phyloP scores from a whole-genome alignment of 2,329 filamentous ascomycete species.

The Colletotrichum nymphaeae region DNA sequence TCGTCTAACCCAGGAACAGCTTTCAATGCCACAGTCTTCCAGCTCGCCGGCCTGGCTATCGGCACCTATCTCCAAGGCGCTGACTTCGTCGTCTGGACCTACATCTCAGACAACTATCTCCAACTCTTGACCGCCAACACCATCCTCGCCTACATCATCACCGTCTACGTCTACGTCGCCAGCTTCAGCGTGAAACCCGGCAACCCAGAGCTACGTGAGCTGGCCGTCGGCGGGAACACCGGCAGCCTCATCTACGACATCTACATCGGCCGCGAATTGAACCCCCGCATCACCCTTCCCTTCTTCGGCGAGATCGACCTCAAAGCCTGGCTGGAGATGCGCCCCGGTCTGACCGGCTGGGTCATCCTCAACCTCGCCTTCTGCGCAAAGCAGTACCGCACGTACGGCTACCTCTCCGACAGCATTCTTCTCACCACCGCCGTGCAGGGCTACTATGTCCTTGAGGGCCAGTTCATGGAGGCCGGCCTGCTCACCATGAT shows the following conservation, averaged over 20 bases:
- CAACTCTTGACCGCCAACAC: conserved; percentile 76
- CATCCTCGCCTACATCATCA: conserved; percentile 68
- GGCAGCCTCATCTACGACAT: conserved; percentile 80
- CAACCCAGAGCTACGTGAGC: conserved; percentile 69
- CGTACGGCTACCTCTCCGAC: conserved; percentile 75
- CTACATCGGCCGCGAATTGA: conserved; percentile 81
- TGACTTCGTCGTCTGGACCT: conserved; percentile 76
- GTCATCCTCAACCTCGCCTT: conserved; percentile 76
- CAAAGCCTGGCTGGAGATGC: conserved; percentile 77
- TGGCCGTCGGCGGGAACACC: conserved; percentile 73
- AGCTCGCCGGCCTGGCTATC: conserved; percentile 45
- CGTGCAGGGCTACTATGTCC: conserved; percentile 74
- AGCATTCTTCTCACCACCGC: conserved; percentile 74
- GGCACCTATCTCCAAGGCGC: conserved; percentile 74
- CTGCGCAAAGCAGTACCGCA: conserved; percentile 76
- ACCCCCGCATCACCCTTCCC: conserved; percentile 73
- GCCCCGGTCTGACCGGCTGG: conserved; percentile 79
- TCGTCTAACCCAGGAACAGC: not conserved
- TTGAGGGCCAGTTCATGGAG: conserved; percentile 78
- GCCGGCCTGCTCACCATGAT: conserved; percentile 78
- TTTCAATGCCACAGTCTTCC: conserved; percentile 25
- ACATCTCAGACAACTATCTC: conserved; percentile 77
- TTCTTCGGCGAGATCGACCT: conserved; percentile 76
- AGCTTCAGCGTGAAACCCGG: conserved; percentile 74
- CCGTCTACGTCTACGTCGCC: conserved; percentile 71